These are phyloP conservation scores for Aspergillus sp. DNA, from an alignment of 2,329 filamentous ascomycete genomes.

Conservation along the genomic window DNA sequence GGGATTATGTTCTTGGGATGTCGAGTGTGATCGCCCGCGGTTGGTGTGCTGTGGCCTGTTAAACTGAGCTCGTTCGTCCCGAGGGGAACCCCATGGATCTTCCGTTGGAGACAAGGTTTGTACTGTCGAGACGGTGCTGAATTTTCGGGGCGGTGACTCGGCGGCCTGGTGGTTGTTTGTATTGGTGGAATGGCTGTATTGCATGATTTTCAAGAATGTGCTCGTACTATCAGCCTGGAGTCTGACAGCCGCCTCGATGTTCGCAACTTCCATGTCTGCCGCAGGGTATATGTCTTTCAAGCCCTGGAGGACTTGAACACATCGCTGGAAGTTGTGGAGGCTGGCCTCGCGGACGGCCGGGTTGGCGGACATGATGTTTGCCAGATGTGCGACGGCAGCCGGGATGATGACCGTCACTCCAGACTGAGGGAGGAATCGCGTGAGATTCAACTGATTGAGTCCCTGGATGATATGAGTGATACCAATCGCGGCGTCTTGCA, in stretches of 20 bases:
- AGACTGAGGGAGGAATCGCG: conserved; percentile 75
- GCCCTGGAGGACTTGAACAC: conserved; percentile 80
- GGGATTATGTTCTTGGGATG: conserved; percentile 1
- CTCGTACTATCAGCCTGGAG: conserved; percentile 19
- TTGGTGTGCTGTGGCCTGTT: not conserved
- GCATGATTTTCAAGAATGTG: conserved; percentile 34
- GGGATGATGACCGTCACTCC: conserved; percentile 83
- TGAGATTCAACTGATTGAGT: conserved; percentile 67
- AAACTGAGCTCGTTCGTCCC: conserved; percentile 3
- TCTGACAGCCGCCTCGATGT: conserved; percentile 11
- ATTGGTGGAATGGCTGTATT: conserved; percentile 21
- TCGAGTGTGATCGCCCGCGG: not conserved
- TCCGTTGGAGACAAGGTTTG: conserved; percentile 8
- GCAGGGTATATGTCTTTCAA: conserved; percentile 82
- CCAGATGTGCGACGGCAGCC: conserved; percentile 83
- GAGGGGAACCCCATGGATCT: conserved; percentile 12
- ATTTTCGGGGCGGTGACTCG: conserved; percentile 9
- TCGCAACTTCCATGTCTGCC: conserved; percentile 65
- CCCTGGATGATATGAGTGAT: conserved; percentile 78
- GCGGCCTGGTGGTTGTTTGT: conserved; percentile 6
- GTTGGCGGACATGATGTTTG: conserved; percentile 78
- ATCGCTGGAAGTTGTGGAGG: conserved; percentile 75
- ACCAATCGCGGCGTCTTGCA: conserved; percentile 75
- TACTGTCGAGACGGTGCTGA: conserved; percentile 16
- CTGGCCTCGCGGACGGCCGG: conserved; percentile 67